Evolutionary conservation across 768 basidiomycete species (phyloP).

Genomic region (Filobasidium wieringae): DNA sequence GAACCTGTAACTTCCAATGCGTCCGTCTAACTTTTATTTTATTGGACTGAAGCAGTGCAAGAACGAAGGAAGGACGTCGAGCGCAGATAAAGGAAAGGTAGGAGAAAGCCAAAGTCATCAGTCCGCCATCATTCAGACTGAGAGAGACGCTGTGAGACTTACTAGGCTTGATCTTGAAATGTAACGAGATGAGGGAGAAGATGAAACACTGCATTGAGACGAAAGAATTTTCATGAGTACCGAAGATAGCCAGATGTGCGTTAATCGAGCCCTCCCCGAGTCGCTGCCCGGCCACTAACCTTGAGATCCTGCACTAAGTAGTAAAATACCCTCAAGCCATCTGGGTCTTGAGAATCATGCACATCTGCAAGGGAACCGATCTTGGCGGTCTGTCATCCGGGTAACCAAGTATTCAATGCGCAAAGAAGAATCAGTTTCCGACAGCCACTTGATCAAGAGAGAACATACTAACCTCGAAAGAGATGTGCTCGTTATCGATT

Average conservation of each 20-base stretch:
- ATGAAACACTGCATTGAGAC: conserved; percentile 64
- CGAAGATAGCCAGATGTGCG: not conserved
- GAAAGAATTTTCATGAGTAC: not conserved
- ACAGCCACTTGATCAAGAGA: not conserved
- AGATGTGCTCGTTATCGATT: conserved; percentile 85
- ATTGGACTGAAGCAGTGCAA: too few species aligned
- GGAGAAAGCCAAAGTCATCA: too few species aligned
- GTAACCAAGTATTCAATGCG: not conserved
- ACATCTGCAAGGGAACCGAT: conserved; percentile 95
- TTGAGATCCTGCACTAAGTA: conserved; percentile 97
- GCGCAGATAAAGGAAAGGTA: too few species aligned
- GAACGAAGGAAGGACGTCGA: too few species aligned
- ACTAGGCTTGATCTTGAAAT: conserved; percentile 99
- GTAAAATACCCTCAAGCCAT: conserved; percentile 94
- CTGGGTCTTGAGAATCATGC: conserved; percentile 91
- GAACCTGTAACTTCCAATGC: too few species aligned
- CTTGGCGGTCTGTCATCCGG: conserved; percentile 90
- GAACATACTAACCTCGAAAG: conserved; percentile 64
- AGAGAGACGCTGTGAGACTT: too few species aligned
- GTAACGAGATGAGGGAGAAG: conserved; percentile 92
- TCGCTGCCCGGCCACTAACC: conserved; percentile 46
- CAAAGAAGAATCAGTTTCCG: not conserved
- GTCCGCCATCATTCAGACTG: too few species aligned
- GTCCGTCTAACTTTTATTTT: too few species aligned
- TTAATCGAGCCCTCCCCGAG: not conserved